Evolutionary conservation across 2,329 filamentous ascomycete genomes (phyloP).

Genomic region (Trichoderma gracile): DNA sequence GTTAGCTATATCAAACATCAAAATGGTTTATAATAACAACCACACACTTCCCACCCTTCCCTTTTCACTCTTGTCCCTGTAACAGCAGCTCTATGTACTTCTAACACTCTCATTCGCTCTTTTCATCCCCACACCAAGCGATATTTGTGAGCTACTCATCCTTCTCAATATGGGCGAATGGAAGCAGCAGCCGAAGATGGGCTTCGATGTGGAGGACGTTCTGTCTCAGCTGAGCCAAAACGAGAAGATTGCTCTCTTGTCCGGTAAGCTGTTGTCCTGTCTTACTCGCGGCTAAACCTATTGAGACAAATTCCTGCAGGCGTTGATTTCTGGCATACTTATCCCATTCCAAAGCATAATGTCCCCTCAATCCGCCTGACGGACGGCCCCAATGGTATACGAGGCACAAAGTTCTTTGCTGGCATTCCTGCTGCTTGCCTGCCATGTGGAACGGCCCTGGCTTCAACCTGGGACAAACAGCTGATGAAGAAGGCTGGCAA

Average conservation of each 20-base stretch:
- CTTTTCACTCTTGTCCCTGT: background rate
- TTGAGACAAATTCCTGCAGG: background rate
- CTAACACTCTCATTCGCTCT: background rate
- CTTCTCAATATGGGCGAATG: slow-evolving; percentile 3
- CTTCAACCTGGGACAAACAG: slow-evolving; percentile 7
- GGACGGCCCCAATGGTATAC: slow-evolving; percentile 8
- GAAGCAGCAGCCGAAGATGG: background rate
- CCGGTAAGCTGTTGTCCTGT: background rate
- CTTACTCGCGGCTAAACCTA: background rate
- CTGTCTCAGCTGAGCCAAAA: slow-evolving; percentile 10
- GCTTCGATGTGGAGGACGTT: slow-evolving; percentile 4
- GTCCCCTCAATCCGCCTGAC: slow-evolving; percentile 9
- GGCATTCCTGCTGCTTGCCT: slow-evolving; percentile 7
- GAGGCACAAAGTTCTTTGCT: slow-evolving; percentile 13
- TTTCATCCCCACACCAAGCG: background rate
- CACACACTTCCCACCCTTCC: background rate
- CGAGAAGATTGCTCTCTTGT: slow-evolving; percentile 13
- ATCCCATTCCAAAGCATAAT: slow-evolving; percentile 6
- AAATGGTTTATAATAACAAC: background rate
- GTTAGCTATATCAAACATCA: too few relatives aligned
- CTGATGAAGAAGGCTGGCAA: slow-evolving; percentile 4
- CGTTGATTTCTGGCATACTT: slow-evolving; percentile 14
- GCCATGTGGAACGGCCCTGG: slow-evolving; percentile 5
- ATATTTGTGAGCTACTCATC: too few relatives aligned
- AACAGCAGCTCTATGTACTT: background rate